These are phyloP conservation scores for Batkoa obscura DNA, from an alignment of 371 early-diverging fungal genomes.

Conservation along the genomic window DNA sequence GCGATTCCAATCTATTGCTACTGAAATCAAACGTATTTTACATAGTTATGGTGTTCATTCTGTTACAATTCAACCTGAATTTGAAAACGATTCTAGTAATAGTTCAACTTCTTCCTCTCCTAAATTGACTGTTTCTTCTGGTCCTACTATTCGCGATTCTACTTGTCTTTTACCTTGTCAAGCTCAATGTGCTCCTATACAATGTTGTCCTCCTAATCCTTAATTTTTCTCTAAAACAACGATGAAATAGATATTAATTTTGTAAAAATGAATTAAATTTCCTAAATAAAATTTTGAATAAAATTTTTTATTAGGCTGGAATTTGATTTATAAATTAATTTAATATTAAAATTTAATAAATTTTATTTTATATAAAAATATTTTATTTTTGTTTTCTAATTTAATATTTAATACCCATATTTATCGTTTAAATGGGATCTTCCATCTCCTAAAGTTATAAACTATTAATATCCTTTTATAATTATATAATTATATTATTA, in stretches of 20 bases:
- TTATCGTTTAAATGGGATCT: not conserved
- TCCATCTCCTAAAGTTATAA: slow-evolving; percentile 3
- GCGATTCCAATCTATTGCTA: slow-evolving; percentile 39
- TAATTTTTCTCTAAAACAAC: not conserved
- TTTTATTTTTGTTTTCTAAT: not conserved
- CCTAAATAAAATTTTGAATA: too few species aligned
- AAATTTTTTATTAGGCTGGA: too few species aligned
- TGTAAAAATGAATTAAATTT: too few species aligned
- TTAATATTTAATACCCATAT: slow-evolving; percentile 1
- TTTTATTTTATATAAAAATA: too few species aligned
- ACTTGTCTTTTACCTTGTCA: slow-evolving; percentile 1
- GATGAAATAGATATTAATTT: too few species aligned
- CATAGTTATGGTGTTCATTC: slow-evolving; percentile 70
- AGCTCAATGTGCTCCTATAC: slow-evolving; percentile 4
- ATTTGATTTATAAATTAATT: too few species aligned
- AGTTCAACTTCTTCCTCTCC: not conserved
- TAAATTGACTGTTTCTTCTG: not conserved
- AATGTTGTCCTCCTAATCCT: slow-evolving; percentile 4
- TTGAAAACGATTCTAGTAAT: slow-evolving; percentile 11
- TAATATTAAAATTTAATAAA: too few species aligned
- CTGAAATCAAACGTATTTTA: slow-evolving; percentile 42
- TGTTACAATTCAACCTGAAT: slow-evolving; percentile 81
- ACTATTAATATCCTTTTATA: not conserved
- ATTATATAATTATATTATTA: not conserved
- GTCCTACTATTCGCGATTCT: not conserved